Evolutionary conservation across 2,329 filamentous ascomycete species (phyloP).

Genomic region (Hypoxylon sp.): DNA sequence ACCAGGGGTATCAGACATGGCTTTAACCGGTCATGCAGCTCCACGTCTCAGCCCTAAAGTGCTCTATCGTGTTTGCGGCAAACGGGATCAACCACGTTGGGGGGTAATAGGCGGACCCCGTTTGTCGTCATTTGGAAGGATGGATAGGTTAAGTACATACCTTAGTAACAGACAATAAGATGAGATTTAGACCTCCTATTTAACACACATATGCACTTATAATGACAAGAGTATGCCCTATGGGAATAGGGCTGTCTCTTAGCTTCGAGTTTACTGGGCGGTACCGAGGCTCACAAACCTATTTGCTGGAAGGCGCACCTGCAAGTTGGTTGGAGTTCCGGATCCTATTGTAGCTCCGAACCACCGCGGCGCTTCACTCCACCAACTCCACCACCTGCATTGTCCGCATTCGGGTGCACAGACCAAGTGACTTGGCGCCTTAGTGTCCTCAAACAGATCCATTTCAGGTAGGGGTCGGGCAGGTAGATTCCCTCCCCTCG

Average conservation of each 20-base stretch:
- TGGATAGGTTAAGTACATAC: not conserved
- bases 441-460: not conserved
- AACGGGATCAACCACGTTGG: slow-evolving; percentile 1
- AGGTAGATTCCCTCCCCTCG: slow-evolving; percentile 23
- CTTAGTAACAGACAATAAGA: not conserved
- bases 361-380: slow-evolving; percentile 13
- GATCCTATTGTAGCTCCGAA: slow-evolving; percentile 43
- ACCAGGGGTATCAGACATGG: slow-evolving; percentile 3
- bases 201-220: not conserved
- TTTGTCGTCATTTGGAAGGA: not conserved
- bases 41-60: slow-evolving; percentile 15
- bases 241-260: no score
- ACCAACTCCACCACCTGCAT: no score
- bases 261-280: not conserved
- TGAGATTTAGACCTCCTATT: not conserved
- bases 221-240: no score
- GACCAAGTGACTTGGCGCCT: slow-evolving; percentile 10
- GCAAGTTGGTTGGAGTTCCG: slow-evolving; percentile 6
- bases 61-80: slow-evolving; percentile 1
- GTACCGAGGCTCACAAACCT: not conserved
- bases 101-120: not conserved
- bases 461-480: slow-evolving; percentile 16
- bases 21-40: slow-evolving; percentile 8
- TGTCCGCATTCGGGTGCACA: slow-evolving; percentile 20
- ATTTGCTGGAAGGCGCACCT: not conserved